phyloP scores from a whole-genome alignment of 768 basidiomycete species.

The Ramaria sp. region DNA sequence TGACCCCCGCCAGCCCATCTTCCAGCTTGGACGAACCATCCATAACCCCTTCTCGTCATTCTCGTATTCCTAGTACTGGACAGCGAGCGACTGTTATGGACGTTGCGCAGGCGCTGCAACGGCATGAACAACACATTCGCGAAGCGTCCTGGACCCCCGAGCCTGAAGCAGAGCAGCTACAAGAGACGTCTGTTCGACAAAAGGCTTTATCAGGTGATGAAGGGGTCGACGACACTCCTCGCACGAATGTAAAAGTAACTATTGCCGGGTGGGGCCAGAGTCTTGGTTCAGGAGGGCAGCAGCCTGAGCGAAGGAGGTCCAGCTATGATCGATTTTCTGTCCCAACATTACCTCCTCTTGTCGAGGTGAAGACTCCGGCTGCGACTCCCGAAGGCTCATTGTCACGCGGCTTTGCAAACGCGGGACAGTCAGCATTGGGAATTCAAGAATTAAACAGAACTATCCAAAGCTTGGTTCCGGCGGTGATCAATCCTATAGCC shows the following conservation, averaged over 20 bases:
- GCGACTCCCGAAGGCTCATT: constrained; percentile 45
- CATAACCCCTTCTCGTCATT: constrained; percentile 30
- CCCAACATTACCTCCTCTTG: constrained; percentile 46
- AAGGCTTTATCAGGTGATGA: not conserved
- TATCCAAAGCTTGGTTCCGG: not conserved
- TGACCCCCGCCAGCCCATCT: not conserved
- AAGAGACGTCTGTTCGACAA: not conserved
- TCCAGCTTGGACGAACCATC: constrained; percentile 10
- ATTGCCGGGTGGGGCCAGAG: constrained; percentile 13
- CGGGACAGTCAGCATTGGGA: not conserved
- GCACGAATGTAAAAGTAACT: constrained; percentile 10
- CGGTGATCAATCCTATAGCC: not conserved
- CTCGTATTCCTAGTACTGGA: constrained; percentile 57
- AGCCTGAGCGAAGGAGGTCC: constrained; percentile 49
- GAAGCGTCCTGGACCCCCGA: constrained; percentile 7
- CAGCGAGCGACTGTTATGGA: constrained; percentile 70
- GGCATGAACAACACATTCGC: constrained; percentile 17
- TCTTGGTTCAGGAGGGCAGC: constrained; percentile 16
- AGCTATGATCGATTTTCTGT: constrained; percentile 55
- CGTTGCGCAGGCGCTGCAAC: constrained; percentile 50
- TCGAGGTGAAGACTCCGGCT: constrained; percentile 55
- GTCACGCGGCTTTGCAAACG: constrained; percentile 14
- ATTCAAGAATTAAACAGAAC: not conserved
- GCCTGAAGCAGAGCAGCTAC: not conserved
- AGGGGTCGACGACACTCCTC: constrained; percentile 10